Evolutionary conservation across 2,329 filamentous ascomycete genomes (phyloP).

Genomic region (Penicillium sp.): DNA sequence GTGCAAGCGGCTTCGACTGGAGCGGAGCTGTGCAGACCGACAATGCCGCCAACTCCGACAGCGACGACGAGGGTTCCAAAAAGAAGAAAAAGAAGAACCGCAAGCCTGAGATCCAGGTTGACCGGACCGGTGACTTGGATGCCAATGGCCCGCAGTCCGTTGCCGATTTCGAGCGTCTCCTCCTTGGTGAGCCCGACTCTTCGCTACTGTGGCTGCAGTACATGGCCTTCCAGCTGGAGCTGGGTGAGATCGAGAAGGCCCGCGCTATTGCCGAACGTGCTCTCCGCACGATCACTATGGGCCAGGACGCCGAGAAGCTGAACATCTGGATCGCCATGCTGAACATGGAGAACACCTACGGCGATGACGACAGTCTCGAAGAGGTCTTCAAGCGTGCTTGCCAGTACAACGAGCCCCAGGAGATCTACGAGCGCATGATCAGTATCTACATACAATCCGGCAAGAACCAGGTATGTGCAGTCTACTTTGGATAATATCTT

Average conservation of each 20-base stretch:
- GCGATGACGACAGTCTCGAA: constrained; percentile 75
- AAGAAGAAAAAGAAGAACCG: constrained; percentile 71
- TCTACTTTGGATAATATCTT: not conserved
- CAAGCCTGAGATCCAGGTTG: constrained; percentile 74
- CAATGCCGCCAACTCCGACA: constrained; percentile 48
- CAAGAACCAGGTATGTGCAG: constrained; percentile 69
- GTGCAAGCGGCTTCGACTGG: constrained; percentile 82
- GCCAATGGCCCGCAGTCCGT: constrained; percentile 81
- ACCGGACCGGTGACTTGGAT: constrained; percentile 89
- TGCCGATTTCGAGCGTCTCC: constrained; percentile 87
- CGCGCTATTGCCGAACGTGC: constrained; percentile 87
- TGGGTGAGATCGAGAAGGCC: constrained; percentile 83
- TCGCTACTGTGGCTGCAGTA: constrained; percentile 92
- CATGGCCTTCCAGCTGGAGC: constrained; percentile 96
- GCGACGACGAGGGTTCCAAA: constrained; percentile 44
- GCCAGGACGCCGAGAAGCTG: constrained; percentile 86
- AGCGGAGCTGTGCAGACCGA: constrained; percentile 63
- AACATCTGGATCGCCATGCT: constrained; percentile 94
- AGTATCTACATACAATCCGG: constrained; percentile 93
- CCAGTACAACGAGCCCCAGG: constrained; percentile 86
- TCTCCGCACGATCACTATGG: constrained; percentile 82
- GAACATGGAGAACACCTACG: constrained; percentile 90
- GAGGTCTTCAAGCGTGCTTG: constrained; percentile 87
- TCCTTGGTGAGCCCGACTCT: constrained; percentile 90
- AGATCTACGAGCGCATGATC: constrained; percentile 81